Base-by-base conservation (phyloP, 2,329 filamentous ascomycete species). In the Kalmusia sp. region DNA sequence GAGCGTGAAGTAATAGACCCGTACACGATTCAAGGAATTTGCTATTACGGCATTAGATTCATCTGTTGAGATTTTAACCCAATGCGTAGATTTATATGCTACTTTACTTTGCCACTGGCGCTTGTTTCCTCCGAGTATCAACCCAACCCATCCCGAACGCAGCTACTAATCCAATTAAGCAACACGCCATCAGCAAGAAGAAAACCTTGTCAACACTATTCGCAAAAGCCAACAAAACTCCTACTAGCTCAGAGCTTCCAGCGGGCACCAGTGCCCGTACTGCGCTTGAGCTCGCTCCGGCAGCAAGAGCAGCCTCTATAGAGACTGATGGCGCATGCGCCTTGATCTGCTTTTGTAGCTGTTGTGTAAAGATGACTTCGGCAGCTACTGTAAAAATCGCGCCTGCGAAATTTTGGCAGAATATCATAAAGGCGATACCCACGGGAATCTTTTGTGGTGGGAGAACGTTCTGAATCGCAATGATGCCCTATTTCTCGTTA, bases 331-430 rank as follows among this genome's bases (percentile, higher is more conserved):
- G 57, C 11, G 57, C 57, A 38, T 54, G 48, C 27, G 45, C 37
- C 3, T 21, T 27, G 1, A 58, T 37, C 25, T 35, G 30, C 9
- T 48, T 27, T 8, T 47, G 48, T 12, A 61, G 34, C 17, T 30
- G 27, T 27, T 49, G 44, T 3, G 48, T 34, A 22, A 61, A 57
- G n/a, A 59, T 38, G 58, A 75, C 78, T 55, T 78, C 75, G 5
- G 65, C 76, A 21, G 76, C 75, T 4, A 69, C 68, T 40, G 77
- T 65, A 62, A 76, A 76, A 19, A 79, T 58, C 2, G 74, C 70
- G 35, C 76, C 76, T 24, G 76, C 76, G 7, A 79, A 63, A 3
- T 72, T 75, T 54, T 78, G 75, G 9, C 56, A 54, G 59, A 78
- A 75, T 61, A 78, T 73, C 54, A 77, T 70, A 21, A 59, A 15